These are phyloP conservation scores for Zoysia matrella DNA, from an alignment of 202 grass and related monocot genomes.

Conservation along the genomic window DNA sequence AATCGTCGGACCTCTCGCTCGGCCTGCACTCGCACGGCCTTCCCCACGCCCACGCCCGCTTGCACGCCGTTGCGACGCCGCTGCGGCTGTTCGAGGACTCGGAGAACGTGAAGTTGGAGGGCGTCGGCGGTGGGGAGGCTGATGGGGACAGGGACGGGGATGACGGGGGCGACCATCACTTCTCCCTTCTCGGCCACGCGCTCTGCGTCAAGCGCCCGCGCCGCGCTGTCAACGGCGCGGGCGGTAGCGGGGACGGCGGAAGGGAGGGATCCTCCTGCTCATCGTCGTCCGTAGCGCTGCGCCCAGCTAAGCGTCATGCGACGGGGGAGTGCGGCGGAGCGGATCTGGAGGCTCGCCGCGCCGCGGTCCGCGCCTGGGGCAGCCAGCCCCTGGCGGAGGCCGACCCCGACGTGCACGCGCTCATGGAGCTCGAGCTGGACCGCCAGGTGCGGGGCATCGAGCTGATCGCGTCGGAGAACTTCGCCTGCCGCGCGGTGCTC, in stretches of 20 bases:
- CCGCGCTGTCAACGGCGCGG: conserved; percentile 28
- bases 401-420: conserved; percentile 72
- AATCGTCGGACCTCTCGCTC: conserved; percentile 81
- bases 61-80: conserved; percentile 33
- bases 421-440: conserved; percentile 81
- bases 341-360: conserved; percentile 64
- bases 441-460: conserved; percentile 95
- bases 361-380: conserved; percentile 70
- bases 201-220: conserved; percentile 86
- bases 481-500: conserved; percentile 90
- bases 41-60: conserved; percentile 10
- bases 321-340: conserved; percentile 44
- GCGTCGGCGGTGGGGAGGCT: conserved; percentile 10
- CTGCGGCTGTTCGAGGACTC: conserved; percentile 46
- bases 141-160: conserved; percentile 29
- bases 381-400: conserved; percentile 70
- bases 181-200: conserved; percentile 79
- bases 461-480: conserved; percentile 96
- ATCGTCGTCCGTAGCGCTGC: conserved; percentile 54
- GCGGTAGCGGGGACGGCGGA: conserved; percentile 29
- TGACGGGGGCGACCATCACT: conserved; percentile 55
- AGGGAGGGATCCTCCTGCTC: conserved; percentile 66
- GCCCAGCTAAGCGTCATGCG: conserved; percentile 53
- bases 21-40: conserved; percentile 55
- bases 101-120: conserved; percentile 50